These are phyloP conservation scores for Botrytis galanthina DNA, from an alignment of 2,329 filamentous ascomycete species.

Conservation along the genomic window DNA sequence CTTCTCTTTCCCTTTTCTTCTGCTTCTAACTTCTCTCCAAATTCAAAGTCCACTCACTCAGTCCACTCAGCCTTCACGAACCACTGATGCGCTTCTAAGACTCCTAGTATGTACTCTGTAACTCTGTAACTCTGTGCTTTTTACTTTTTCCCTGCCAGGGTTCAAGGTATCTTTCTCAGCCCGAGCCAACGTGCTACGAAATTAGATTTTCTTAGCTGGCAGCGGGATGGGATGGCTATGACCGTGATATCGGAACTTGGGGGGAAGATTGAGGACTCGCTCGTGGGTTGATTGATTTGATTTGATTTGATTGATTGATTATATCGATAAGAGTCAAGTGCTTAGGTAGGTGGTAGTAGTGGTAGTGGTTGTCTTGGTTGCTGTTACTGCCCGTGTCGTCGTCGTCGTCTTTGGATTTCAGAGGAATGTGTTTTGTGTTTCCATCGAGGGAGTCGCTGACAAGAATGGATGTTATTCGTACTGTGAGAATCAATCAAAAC, in stretches of 20 bases:
- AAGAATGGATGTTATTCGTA: background rate
- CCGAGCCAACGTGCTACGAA: constrained; percentile 2
- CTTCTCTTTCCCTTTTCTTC: background rate
- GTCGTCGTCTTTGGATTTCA: background rate
- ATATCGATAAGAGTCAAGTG: background rate
- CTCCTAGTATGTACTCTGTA: background rate
- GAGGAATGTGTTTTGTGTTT: background rate
- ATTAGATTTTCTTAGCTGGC: constrained; percentile 2
- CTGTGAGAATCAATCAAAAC: background rate
- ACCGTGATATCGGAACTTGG: background rate
- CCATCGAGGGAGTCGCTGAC: background rate
- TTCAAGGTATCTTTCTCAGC: constrained; percentile 1
- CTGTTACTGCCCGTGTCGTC: background rate
- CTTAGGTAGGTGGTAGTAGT: background rate
- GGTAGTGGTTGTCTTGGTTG: background rate
- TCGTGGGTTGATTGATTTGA: background rate
- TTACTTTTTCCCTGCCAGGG: background rate
- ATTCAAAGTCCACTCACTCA: background rate
- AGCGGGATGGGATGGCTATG: constrained; percentile 1
- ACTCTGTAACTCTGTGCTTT: too few species aligned
- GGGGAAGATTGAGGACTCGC: background rate
- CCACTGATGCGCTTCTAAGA: background rate
- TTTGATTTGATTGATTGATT: constrained; percentile 1
- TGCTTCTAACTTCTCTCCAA: background rate
- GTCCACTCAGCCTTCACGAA: background rate